Base-by-base conservation (phyloP, 2,329 filamentous ascomycete species). In the Beauveria rudraprayagi region DNA sequence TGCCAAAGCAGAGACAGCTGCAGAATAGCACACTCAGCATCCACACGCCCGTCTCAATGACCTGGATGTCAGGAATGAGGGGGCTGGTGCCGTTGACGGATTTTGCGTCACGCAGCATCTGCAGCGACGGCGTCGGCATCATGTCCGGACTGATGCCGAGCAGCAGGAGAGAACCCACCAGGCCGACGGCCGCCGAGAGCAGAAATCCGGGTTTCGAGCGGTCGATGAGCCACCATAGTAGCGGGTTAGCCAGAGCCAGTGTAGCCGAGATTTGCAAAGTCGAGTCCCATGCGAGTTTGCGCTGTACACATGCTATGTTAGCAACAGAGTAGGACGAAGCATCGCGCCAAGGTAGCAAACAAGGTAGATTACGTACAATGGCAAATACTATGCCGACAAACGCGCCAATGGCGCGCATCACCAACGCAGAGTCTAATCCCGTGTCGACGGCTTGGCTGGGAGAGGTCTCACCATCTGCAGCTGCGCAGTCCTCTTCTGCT, bases 161-260 rank as follows among this genome's bases (percentile, higher is more conserved):
- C 19, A 96, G 77, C 17, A 91, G 73, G 16, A 83, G 82, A 10
- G 92, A 92, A 8, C 93, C 91, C 1, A 83, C 76, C 28, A 93
- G 71, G 1, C 91, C 89, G 11, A 96, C 87, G 1, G 84, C 77
- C 16, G 87, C 80, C 0, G 91, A 92, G 60, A 97, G 82, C 40
- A 94, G 77, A 66, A 97, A 89, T 5, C 94, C 94, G 0, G 92
- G 83, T 66, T 86, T 87, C 52, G 91, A 94, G 56, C 93, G 90
- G 75, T 99, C 94, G 70, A 99, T 89, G 26, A 97, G 80, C 75
- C 96, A 99, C 94, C 94, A 99, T 19, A 99, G 78, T 10, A 94
- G 89, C 1, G 94, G 93, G 71, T 97, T 97, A 22, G 89, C 91
- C 63, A 97, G 84, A 24, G 92, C 90, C 54, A 99, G 85, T 1